Conservation (phyloP, 805 yeast species). For the Komagataella phaffii region DNA sequence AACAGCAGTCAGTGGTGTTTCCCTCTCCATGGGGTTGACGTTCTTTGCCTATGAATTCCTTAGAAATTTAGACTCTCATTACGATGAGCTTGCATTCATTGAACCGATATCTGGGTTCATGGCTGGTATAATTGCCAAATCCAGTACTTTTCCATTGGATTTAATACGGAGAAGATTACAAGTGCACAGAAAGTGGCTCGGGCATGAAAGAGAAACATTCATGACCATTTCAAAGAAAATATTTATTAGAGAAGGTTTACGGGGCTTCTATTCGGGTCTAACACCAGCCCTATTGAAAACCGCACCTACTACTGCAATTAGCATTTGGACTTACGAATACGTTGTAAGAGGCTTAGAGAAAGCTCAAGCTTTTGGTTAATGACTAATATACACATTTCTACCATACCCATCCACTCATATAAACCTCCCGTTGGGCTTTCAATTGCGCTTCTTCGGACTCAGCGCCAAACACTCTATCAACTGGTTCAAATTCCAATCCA, state of each 20-base stretch:
- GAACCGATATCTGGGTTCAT: conserved; percentile 54
- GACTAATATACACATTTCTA: background rate
- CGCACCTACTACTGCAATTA: conserved; percentile 53
- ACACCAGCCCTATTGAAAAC: conserved; percentile 59
- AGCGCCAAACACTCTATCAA: conserved; percentile 24
- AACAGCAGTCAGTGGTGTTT: conserved; percentile 46
- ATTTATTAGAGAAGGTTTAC: conserved; percentile 39
- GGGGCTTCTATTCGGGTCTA: conserved; percentile 67
- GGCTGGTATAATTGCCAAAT: conserved; percentile 68
- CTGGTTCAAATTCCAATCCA: conserved; percentile 62
- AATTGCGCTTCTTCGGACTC: conserved; percentile 1
- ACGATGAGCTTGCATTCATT: conserved; percentile 21
- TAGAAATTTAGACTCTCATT: conserved; percentile 8
- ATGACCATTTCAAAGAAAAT: conserved; percentile 20
- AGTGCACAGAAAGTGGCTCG: conserved; percentile 20
- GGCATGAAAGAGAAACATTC: conserved; percentile 3
- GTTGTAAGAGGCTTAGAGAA: conserved; percentile 9
- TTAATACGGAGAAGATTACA: conserved; percentile 70
- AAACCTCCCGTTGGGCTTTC: conserved; percentile 8
- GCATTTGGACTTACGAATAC: conserved; percentile 19
- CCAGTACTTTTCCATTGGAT: conserved; percentile 74
- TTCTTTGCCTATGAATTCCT: conserved; percentile 52
- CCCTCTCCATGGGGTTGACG: conserved; percentile 61
- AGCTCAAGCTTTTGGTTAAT: background rate
- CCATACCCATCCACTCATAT: conserved; percentile 4